These are phyloP conservation scores for Zasmidium cellare DNA, from an alignment of 2,329 filamentous ascomycete genomes.

Conservation along the genomic window DNA sequence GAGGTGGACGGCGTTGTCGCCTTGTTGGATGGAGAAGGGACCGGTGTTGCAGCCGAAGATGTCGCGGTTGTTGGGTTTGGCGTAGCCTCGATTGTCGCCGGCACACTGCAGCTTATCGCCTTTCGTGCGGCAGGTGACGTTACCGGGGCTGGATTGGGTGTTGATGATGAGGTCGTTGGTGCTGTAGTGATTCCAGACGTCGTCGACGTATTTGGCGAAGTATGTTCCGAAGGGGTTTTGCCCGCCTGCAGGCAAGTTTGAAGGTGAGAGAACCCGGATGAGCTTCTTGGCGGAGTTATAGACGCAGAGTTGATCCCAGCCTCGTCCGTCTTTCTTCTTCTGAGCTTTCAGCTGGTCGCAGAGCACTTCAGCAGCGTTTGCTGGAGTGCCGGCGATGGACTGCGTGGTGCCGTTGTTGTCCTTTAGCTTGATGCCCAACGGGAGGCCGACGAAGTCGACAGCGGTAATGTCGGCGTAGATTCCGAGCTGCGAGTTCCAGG, in stretches of 20 bases:
- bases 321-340: conserved; percentile 52
- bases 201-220: conserved; percentile 51
- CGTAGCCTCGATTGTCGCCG: conserved; percentile 48
- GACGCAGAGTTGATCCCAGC: conserved; percentile 62
- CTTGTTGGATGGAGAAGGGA: conserved; percentile 52
- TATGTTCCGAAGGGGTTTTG: conserved; percentile 50
- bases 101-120: conserved; percentile 44
- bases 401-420: conserved; percentile 46
- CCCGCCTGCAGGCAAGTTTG: conserved; percentile 46
- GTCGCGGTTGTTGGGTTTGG: conserved; percentile 59
- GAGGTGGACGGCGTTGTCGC: conserved; percentile 41
- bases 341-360: conserved; percentile 57
- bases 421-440: conserved; percentile 54
- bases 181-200: conserved; percentile 51
- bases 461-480: conserved; percentile 46
- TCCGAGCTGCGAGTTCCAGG: conserved; percentile 44
- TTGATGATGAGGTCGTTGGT: conserved; percentile 57
- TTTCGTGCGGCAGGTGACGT: conserved; percentile 52
- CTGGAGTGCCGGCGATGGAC: conserved; percentile 58
- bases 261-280: conserved; percentile 44
- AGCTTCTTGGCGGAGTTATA: conserved; percentile 38
- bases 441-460: conserved; percentile 41
- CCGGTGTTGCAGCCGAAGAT: conserved; percentile 68
- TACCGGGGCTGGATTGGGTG: conserved; percentile 61
- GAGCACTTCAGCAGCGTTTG: conserved; percentile 57